Evolutionary conservation across 257 asterid genomes (phyloP), one percentile per base, ranked within the genome.

Genomic region (Salvia splendens): DNA sequence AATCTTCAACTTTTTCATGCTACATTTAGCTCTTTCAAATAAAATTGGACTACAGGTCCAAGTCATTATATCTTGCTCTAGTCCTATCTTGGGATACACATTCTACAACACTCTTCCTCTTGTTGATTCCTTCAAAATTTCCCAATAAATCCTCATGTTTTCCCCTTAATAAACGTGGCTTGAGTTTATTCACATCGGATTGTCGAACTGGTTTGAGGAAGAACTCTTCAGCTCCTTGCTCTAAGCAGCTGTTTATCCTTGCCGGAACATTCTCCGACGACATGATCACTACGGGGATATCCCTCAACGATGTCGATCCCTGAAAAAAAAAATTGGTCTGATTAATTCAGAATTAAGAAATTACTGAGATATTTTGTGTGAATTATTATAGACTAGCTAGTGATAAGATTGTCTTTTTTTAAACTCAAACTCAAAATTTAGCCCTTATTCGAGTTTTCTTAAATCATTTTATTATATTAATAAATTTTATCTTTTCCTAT

Each of bases 271-370:
- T 80, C 74, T 85, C 89, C 8, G 92, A 85, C 36, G 92, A 85
- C 92, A 85, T 85, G 32, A 83, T 75, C 69, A 83, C 89, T 4
- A 85, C 89, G 17, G 92, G 89, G 4, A 85, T 79, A 71, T 85
- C 80, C 54, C 71, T 83, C 6, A 79, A 67, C 9, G 65, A 73
- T 20, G 46, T 38, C 16, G 88, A 85, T 53, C 72, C 82, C 87
- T 84, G 80, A 24, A 33, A 33, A 33, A 33, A 33, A 0, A 33
- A 33, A 33, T 33, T n/a, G n/a, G n/a, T 0, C 20, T 17, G 20
- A 17, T 17, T 17, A 17, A 17, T 17, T 17, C 20, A 17, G 20
- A 17, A 17, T 1, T 0, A 33, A 33, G 36, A 33, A 33, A 33
- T 33, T 33, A 17, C 1, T 1, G 20, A 17, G 20, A 17, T 17